Conservation (phyloP, 2,329 filamentous ascomycete species). For the Xylariaceae sp. region DNA sequence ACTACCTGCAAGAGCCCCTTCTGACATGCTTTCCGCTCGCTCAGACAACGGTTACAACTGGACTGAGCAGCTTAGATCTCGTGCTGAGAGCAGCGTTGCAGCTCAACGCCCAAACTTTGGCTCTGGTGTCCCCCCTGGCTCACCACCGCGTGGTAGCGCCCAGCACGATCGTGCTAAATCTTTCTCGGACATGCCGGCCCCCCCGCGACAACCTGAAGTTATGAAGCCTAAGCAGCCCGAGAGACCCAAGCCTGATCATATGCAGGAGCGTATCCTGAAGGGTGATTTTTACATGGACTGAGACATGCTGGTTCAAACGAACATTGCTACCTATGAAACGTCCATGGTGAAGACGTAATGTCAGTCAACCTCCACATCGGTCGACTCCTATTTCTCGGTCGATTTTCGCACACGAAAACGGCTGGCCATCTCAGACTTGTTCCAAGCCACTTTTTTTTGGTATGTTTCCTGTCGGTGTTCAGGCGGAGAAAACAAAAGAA, state of each 20-base stretch:
- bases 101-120: conserved; percentile 55
- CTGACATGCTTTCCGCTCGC: conserved; percentile 61
- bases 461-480: too few species aligned
- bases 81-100: conserved; percentile 75
- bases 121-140: conserved; percentile 35
- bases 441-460: too few species aligned
- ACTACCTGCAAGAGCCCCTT: conserved; percentile 54
- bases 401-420: too few species aligned
- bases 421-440: too few species aligned
- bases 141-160: conserved; percentile 39
- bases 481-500: too few species aligned
- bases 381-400: too few species aligned
- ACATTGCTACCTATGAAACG: background rate
- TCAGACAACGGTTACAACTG: conserved; percentile 95
- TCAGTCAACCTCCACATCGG: too few species aligned
- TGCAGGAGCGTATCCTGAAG: conserved; percentile 95
- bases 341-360: background rate
- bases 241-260: conserved; percentile 77
- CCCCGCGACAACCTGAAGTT: conserved; percentile 48
- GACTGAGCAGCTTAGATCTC: conserved; percentile 90
- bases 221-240: conserved; percentile 43
- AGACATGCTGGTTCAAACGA: conserved; percentile 15
- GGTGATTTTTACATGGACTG: conserved; percentile 98
- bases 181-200: conserved; percentile 59
- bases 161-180: conserved; percentile 67